Conservation (phyloP, 495 filamentous ascomycete genomes). For the Trichocladium antarcticum region DNA sequence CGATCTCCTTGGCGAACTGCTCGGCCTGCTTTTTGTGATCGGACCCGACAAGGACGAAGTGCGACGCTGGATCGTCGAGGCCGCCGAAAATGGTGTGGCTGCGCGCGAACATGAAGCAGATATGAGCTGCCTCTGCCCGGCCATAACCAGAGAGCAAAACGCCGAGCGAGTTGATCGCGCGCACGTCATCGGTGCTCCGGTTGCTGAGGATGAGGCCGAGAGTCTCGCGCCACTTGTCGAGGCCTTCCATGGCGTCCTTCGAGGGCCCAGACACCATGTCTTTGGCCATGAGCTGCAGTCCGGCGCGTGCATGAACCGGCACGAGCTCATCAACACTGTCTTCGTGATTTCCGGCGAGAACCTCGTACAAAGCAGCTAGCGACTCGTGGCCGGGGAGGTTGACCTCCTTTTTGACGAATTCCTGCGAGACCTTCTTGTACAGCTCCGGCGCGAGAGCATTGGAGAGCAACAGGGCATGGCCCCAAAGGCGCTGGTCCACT, state of each 20-base stretch:
- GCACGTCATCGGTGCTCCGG: slow-evolving; percentile 64
- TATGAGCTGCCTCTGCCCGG: slow-evolving; percentile 79
- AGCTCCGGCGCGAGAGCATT: slow-evolving; percentile 56
- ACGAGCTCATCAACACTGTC: slow-evolving; percentile 95
- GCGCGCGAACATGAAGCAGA: slow-evolving; percentile 59
- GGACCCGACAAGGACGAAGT: slow-evolving; percentile 72
- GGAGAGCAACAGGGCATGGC: slow-evolving; percentile 86
- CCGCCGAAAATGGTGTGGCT: slow-evolving; percentile 59
- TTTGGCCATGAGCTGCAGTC: slow-evolving; percentile 77
- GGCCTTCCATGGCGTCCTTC: slow-evolving; percentile 66
- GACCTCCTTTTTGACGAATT: slow-evolving; percentile 88
- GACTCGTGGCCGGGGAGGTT: slow-evolving; percentile 66
- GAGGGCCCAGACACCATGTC: slow-evolving; percentile 47
- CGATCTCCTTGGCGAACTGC: slow-evolving; percentile 62
- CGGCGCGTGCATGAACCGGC: slow-evolving; percentile 83
- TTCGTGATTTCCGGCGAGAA: slow-evolving; percentile 86
- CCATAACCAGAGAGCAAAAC: slow-evolving; percentile 78
- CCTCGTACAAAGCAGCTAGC: slow-evolving; percentile 79
- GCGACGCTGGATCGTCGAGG: slow-evolving; percentile 66
- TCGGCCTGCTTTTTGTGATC: slow-evolving; percentile 59
- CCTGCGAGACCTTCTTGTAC: slow-evolving; percentile 86
- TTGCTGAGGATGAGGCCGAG: slow-evolving; percentile 77
- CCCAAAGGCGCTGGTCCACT: slow-evolving; percentile 90
- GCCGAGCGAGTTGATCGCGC: slow-evolving; percentile 68
- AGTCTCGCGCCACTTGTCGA: slow-evolving; percentile 91